A percentile compares a stretch with the other conserved stretches of the same genome.
These are phyloP conservation scores for Eucalyptus cloeziana DNA, from an alignment of 345 rosid genomes.

Conservation along the genomic window DNA sequence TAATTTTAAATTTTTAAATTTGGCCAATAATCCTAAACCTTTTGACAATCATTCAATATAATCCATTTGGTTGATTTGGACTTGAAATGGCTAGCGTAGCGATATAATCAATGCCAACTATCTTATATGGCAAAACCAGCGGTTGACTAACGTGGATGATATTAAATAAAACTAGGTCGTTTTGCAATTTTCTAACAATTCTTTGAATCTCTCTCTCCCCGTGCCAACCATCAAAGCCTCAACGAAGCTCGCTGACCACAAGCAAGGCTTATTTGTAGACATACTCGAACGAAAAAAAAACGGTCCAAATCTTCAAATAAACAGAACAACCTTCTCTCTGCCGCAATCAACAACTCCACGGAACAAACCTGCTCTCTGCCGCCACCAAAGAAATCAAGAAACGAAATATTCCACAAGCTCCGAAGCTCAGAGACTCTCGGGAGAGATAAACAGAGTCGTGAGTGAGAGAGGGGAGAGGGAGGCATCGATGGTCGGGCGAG, in stretches of 20 bases:
- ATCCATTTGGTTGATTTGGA: background rate
- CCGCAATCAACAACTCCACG: too few relatives aligned
- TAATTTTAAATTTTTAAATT: background rate
- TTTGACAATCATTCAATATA: background rate
- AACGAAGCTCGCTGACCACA: too few relatives aligned
- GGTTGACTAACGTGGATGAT: too few relatives aligned
- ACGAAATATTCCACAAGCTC: background rate
- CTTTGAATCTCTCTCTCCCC: too few relatives aligned
- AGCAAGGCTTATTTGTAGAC: too few relatives aligned
- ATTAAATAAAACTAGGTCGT: background rate
- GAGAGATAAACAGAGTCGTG: background rate
- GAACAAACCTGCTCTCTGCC: background rate
- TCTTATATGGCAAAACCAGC: accelerated
- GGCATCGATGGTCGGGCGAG: background rate
- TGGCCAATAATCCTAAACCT: background rate
- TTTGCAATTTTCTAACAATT: too few relatives aligned
- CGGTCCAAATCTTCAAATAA: background rate
- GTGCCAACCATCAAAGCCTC: too few relatives aligned
- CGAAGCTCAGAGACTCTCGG: background rate
- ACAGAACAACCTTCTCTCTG: background rate
- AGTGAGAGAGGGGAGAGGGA: background rate
- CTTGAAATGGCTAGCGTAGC: background rate
- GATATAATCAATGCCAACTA: accelerated
- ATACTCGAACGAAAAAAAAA: background rate
- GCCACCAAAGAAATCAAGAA: background rate